Conservation (phyloP, 2,329 filamentous ascomycete genomes). For the Colletotrichum acutatum region DNA sequence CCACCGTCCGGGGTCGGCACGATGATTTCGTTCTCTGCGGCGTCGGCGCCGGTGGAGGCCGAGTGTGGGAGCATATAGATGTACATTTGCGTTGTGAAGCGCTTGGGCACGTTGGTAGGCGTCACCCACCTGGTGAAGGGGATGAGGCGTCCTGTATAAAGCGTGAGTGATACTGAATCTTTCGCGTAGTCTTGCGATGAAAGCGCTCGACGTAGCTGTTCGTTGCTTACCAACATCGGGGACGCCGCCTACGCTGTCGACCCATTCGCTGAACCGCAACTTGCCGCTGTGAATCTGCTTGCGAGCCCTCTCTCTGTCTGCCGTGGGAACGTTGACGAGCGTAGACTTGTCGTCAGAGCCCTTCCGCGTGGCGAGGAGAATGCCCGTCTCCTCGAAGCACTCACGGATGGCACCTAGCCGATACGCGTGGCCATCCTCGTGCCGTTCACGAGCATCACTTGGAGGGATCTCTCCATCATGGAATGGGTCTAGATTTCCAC, state of each 20-base stretch:
- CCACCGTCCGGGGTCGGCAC: conserved; percentile 79
- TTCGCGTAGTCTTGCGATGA: not conserved
- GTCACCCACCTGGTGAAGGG: conserved; percentile 96
- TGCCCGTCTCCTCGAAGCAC: conserved; percentile 95
- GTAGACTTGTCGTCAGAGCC: conserved; percentile 53
- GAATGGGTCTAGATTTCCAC: conserved; percentile 81
- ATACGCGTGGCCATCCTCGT: conserved; percentile 79
- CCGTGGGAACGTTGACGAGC: conserved; percentile 70
- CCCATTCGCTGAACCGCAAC: conserved; percentile 75
- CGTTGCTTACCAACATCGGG: conserved; percentile 70
- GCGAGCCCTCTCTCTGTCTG: conserved; percentile 73
- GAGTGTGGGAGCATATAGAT: conserved; percentile 83
- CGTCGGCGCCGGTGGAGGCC: conserved; percentile 43
- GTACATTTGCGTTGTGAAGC: conserved; percentile 98
- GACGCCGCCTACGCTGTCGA: conserved; percentile 63
- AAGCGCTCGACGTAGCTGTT: not conserved
- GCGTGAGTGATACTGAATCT: not conserved
- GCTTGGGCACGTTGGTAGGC: conserved; percentile 74
- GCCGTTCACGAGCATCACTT: conserved; percentile 63
- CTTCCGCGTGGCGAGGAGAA: conserved; percentile 72
- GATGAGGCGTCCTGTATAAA: conserved; percentile 66
- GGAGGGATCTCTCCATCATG: conserved; percentile 75
- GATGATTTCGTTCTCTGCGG: conserved; percentile 61
- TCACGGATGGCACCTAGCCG: conserved; percentile 88
- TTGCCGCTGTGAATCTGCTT: conserved; percentile 74